Base-by-base conservation (phyloP, 768 basidiomycete species). In the Termitomyces sp. region DNA sequence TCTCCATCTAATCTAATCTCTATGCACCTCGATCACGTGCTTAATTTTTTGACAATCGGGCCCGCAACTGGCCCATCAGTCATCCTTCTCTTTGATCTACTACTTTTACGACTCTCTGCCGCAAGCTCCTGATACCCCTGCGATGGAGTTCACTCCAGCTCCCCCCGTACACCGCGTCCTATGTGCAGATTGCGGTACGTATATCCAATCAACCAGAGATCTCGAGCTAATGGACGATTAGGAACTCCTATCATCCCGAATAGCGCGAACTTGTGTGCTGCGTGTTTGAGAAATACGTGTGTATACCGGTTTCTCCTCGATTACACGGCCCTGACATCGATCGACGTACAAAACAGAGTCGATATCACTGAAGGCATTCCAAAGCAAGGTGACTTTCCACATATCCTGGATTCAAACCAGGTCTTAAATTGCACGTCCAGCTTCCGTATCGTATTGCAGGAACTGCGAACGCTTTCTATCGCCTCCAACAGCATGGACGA, bases 311-410 rank as follows among this genome's bases (percentile, higher is more conserved):
- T 15, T 26, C 23, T 2, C 35, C 50, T 4, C 10, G 19, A 37
- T 57, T 41, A 53, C 41, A 47, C 35, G 23, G 57, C 19, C 44
- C 51, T 40, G n/a, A 48, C 41, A 12, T 28, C 38, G 41, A 52
- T 53, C 40, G 35, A 15, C 4, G 4, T 30, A 7, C 5, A 21
- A 31, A 3, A 17, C 64, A 93, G 91, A 8, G 86, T 98, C 59
- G 97, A 99, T 70, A 96, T 99, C 68, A 98, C 95, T 0, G 96
- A 98, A 68, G 94, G 94, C 14, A 98, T 98, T 52, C 96, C 95
- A 7, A 98, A 94, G 68, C 91, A 92, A 83, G 85, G 90, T 89
- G 52, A 51, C 74, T 68, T n/a, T 51, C 44, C 23, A 19, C 35
- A 54, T 33, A 26, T 26, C 17, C 43, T 19, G 31, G 38, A 26